Conservation (phyloP, 2,329 filamentous ascomycete species). For the Fusarium coicis region DNA sequence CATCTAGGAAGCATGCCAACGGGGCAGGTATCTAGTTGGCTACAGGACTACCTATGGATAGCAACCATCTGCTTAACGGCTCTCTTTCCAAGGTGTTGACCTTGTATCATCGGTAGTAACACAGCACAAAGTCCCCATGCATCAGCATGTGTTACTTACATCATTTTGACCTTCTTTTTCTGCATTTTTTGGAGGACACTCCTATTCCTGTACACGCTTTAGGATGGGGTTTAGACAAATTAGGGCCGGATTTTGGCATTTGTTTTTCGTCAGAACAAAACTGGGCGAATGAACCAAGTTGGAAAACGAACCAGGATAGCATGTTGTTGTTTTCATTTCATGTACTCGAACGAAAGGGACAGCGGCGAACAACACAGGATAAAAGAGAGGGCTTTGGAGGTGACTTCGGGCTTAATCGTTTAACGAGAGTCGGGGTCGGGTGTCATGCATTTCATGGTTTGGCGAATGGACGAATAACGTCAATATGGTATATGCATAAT, state of each 20-base stretch:
- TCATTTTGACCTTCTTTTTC: conserved; percentile 25
- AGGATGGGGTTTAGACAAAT: conserved; percentile 38
- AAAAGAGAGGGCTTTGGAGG: conserved; percentile 27
- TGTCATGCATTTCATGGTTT: not conserved
- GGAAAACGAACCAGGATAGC: not conserved
- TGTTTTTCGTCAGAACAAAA: conserved; percentile 14
- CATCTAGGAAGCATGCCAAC: conserved; percentile 27
- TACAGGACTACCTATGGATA: conserved; percentile 1
- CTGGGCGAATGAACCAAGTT: conserved; percentile 1
- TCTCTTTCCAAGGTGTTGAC: not conserved
- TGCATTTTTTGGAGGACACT: conserved; percentile 9
- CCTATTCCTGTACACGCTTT: conserved; percentile 40
- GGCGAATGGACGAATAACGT: not conserved
- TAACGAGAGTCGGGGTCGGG: not conserved
- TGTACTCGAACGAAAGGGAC: conserved; percentile 30
- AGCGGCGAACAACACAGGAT: conserved; percentile 10
- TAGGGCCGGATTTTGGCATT: conserved; percentile 23
- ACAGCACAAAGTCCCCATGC: not conserved
- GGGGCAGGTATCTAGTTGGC: conserved; percentile 46
- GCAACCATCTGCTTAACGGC: conserved; percentile 17
- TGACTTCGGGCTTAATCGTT: conserved; percentile 27
- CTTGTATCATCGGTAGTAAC: not conserved
- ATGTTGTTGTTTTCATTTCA: conserved; percentile 17
- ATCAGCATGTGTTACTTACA: conserved; percentile 8
- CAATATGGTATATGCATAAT: conserved; percentile 3